Base-by-base conservation (phyloP, 179 eudicot genomes). In the Corrigiola litoralis region DNA sequence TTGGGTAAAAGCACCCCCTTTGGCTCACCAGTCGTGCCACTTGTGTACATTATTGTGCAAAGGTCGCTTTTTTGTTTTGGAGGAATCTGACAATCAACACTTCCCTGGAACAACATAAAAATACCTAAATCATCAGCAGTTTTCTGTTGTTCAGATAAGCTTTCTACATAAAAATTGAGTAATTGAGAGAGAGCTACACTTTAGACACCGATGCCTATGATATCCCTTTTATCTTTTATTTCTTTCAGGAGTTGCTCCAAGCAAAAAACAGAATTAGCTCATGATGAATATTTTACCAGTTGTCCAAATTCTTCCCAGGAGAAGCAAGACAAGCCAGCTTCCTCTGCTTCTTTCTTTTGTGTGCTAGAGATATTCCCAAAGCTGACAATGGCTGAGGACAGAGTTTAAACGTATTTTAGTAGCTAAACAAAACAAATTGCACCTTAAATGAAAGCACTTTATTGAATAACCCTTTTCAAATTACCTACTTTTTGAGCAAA, bases 11-110 rank as follows among this genome's bases (percentile, higher is more conserved):
- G 82, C 71, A 95, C 99, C 24, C 99, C 97, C 60, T 95, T 95
- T 25, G 97, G 97, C 58, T 90, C 99, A 54, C 97, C 96, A 0
- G 95, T 92, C 6, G 98, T 92, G 56, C 98, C 95, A 69, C 98
- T 92, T 18, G 98, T 92, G 67, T 92, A 92, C 98, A 92, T 92
- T 53, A 92, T 85, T 14, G 98, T 89, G 76, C 90, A 84, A 34
- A 79, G 73, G 67, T 82, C 87, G 10, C 81, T 70, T 63, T 70
- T 81, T 63, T 77, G 75, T 69, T 77, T 95, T 27, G 67, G 50
- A 66, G 97, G 95, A 59, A 91, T 75, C 61, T 88, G 77, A 63
- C 65, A 61, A 63, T 86, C 87, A 63, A 62, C 42, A 67, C 36
- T 75, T 66, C 88, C 99, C 99, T 94, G 71, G 8, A 77, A 80